Evolutionary conservation across 2,329 filamentous ascomycete genomes (phyloP).

Genomic region (Lasiodiplodia sp.): DNA sequence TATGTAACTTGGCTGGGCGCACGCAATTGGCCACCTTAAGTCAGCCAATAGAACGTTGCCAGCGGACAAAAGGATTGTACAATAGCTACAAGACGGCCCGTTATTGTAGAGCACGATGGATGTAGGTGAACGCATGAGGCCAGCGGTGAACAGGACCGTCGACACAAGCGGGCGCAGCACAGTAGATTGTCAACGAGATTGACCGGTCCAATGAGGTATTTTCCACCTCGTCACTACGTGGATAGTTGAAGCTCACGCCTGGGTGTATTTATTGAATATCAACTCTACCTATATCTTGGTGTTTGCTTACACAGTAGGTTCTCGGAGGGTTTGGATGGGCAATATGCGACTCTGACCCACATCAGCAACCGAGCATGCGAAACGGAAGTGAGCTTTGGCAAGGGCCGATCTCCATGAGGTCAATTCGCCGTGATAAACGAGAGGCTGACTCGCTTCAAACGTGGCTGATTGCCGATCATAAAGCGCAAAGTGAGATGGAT

Average conservation of each 20-base stretch:
- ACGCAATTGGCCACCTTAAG: not conserved
- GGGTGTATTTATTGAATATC: no score
- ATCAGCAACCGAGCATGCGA: not conserved
- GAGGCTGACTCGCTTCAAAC: constrained; percentile 21
- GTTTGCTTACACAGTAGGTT: not conserved
- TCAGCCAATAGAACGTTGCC: not conserved
- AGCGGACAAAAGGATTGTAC: not conserved
- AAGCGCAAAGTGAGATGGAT: not conserved
- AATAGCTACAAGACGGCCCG: not conserved
- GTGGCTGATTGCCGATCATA: not conserved
- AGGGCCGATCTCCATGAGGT: not conserved
- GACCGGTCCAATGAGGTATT: no score
- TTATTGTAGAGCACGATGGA: not conserved
- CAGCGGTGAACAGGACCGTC: no score
- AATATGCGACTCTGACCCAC: not conserved
- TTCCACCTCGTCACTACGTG: no score
- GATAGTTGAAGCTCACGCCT: no score
- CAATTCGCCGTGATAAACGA: constrained; percentile 14
- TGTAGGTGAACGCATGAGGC: no score
- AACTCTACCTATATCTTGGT: no score
- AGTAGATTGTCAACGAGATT: no score
- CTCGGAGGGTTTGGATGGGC: not conserved
- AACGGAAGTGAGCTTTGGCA: not conserved
- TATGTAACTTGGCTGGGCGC: not conserved
- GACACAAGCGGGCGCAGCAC: no score